Percentiles rank a stretch among this genome's conserved stretches.
Conservation (phyloP, 2,329 filamentous ascomycete species). For the Teratosphaeria viscida region DNA sequence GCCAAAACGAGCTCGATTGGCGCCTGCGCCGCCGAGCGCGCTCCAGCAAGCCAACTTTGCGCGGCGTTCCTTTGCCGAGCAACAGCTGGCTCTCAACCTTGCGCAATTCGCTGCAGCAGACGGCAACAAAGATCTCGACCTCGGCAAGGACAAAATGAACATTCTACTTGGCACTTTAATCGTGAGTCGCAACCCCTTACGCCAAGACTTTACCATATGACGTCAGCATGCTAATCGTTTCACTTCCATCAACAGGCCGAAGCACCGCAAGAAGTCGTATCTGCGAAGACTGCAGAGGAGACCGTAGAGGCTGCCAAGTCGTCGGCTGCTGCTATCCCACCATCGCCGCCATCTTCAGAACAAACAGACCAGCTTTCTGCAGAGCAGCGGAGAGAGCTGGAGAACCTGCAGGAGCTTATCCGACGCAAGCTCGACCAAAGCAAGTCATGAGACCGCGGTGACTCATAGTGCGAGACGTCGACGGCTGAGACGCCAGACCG, state of each 20-base stretch:
- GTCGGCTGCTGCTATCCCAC: conserved; percentile 13
- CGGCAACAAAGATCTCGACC: conserved; percentile 35
- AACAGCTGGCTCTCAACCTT: conserved; percentile 57
- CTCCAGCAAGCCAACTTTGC: conserved; percentile 29
- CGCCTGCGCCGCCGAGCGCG: conserved; percentile 4
- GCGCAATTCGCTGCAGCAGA: conserved; percentile 43
- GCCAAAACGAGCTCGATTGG: background rate
- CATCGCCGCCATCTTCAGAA: conserved; percentile 21
- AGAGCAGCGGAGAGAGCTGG: conserved; percentile 25
- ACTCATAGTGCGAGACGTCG: background rate
- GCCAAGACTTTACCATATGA: conserved; percentile 10
- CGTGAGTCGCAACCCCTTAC: conserved; percentile 38
- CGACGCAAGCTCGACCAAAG: conserved; percentile 20
- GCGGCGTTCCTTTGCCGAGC: conserved; percentile 46
- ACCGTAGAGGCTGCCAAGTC: conserved; percentile 14
- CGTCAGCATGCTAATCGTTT: conserved; percentile 19
- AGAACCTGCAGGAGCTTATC: conserved; percentile 27
- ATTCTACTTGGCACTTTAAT: conserved; percentile 50
- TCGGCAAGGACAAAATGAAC: conserved; percentile 36
- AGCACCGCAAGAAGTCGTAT: conserved; percentile 33
- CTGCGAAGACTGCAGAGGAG: conserved; percentile 26
- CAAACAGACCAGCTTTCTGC: conserved; percentile 23
- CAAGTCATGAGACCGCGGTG: conserved; percentile 14
- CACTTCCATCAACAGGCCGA: conserved; percentile 24
- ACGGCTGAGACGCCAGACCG: background rate